Evolutionary conservation across 305 asterid species (phyloP), one percentile per base, ranked within the genome.

Genomic region (Fraxinus ornus): DNA sequence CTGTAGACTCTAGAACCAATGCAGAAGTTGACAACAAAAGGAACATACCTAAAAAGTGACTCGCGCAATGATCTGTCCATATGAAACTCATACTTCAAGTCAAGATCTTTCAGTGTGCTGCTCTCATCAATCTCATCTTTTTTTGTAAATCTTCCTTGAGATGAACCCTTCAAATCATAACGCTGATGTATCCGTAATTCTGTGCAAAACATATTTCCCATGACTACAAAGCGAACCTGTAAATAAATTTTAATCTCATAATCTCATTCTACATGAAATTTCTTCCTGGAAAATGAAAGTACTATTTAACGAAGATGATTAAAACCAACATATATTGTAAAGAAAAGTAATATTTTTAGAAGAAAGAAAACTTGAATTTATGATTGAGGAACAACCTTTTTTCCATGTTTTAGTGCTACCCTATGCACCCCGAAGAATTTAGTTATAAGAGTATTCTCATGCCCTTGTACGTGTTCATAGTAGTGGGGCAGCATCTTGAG

Each of bases 161-260:
- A 73, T 37, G 99, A 95, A 80, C 99, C 99, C 88, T 95, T 95
- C 82, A 95, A 87, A 89, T 95, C 99, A 86, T 90, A 94, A 37
- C 99, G 98, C 68, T 93, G 97, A 82, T 95, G 99, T 85, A 95
- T 95, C 32, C 91, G 88, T 85, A 95, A 88, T 87, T 95, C 98
- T 24, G 99, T 93, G 86, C 95, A 92, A 89, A 95, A 94, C 98
- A 95, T 95, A 85, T 95, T 95, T 85, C 99, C 99, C 98, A 94
- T 95, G 84, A 95, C 99, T 36, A 95, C 91, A 90, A 95, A 94
- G 76, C 95, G 99, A 44, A 91, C 97, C 99, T 95, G 90, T 39
- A 84, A 81, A 87, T 35, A 78, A 84, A 86, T 84, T 57, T 32
- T 57, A 75, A 72, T 77, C 44, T 47, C 75, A 26, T 68, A 3